Conservation (phyloP, 441 rosid species). For the Kokia cookei region DNA sequence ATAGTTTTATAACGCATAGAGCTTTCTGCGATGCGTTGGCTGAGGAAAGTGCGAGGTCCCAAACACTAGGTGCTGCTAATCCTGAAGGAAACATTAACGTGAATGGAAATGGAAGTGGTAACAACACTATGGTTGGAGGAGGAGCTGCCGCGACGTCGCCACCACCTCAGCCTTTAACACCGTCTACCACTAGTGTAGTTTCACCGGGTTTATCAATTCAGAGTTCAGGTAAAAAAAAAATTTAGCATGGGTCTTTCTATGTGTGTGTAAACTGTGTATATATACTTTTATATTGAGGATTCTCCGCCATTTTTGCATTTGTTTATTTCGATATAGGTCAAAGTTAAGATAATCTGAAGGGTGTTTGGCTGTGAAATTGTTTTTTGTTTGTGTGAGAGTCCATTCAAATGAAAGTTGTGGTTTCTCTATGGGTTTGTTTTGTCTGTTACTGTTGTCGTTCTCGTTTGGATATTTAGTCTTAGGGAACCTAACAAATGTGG, state of each 20-base stretch:
- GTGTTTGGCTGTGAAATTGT: background rate
- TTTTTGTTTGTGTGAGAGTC: background rate
- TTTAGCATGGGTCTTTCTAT: background rate
- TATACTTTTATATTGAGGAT: background rate
- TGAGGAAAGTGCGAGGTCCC: slow-evolving; percentile 52
- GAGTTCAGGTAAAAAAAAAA: slow-evolving; percentile 39
- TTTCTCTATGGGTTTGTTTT: slow-evolving; percentile 6
- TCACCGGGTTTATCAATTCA: slow-evolving; percentile 63
- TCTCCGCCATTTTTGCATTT: background rate
- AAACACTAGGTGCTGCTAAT: slow-evolving; percentile 7
- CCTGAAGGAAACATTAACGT: background rate
- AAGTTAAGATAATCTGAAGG: background rate
- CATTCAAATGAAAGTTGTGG: background rate
- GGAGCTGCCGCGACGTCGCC: slow-evolving; percentile 38
- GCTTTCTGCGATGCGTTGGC: slow-evolving; percentile 73
- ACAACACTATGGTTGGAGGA: slow-evolving; percentile 8
- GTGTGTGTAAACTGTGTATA: background rate
- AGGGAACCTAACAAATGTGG: slow-evolving; percentile 14
- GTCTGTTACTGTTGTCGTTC: slow-evolving; percentile 24
- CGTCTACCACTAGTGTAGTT: slow-evolving; percentile 43
- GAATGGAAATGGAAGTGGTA: background rate
- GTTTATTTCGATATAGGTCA: background rate
- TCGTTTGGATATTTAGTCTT: slow-evolving; percentile 14
- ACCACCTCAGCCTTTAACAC: slow-evolving; percentile 54
- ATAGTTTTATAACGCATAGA: slow-evolving; percentile 66